Base-by-base conservation (phyloP, 345 rosid species). In the Gossypium rotundifolium region DNA sequence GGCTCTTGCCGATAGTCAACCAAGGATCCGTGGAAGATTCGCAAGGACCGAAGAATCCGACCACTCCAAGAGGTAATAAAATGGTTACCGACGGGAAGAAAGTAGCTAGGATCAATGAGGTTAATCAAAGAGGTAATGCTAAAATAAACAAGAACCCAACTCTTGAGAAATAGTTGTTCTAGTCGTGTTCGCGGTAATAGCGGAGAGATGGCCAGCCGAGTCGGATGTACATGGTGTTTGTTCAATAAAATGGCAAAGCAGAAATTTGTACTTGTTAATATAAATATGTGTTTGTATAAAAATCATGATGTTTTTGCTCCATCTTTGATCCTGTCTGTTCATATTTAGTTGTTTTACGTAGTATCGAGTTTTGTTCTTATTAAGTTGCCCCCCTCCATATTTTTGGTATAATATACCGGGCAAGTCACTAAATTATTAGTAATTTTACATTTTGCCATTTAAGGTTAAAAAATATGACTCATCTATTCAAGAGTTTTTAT, bases 1-100 rank as follows among this genome's bases (percentile, higher is more conserved):
- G 86, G 95, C 97, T 62, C 96, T 96, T 14, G 99, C 99, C 1
- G 99, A 96, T 84, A 93, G 90, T 79, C 99, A 96, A 76, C 99
- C 98, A 1, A 87, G 99, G 84, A 79, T 93, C 75, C 95, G 99
- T n/a, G 99, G 99, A 83, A 86, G 99, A 86, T 96, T 96, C 81
- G 99, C 98, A 0, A 96, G 85, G 86, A 88, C 89, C 1, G 96
- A 93, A 73, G 97, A 96, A 52, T 72, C 77, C 10, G 87, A 83
- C 48, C 79, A 67, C 70, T 72, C 76, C 63, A 88, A 70, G 88
- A 85, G 81, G 83, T 85, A 78, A 75, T 86, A 78, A 65, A 3
- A 72, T 63, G 1, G 22, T 66, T 22, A 65, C 59, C 14, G 55
- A 63, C 54, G 25, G 77, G 51, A 38, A 67, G 46, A 64, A 62